These are phyloP conservation scores for Tolypocladium album DNA, from an alignment of 2,329 filamentous ascomycete genomes.

Conservation along the genomic window DNA sequence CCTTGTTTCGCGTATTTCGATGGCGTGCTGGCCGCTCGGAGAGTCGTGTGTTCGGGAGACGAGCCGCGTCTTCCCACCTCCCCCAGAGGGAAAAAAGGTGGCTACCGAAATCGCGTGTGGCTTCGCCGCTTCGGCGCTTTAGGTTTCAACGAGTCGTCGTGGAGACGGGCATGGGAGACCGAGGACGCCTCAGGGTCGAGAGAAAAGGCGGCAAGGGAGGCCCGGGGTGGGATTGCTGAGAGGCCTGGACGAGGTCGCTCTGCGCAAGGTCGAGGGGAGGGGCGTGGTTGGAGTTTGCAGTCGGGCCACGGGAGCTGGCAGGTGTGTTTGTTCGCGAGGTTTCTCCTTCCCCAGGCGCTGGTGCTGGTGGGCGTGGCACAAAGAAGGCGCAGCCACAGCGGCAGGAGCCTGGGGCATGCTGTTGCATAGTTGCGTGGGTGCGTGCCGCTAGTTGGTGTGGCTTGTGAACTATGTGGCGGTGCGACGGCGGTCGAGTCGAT, in stretches of 20 bases:
- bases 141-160: background rate
- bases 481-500: background rate
- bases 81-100: background rate
- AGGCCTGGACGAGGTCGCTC: background rate
- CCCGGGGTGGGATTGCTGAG: background rate
- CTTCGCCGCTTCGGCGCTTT: background rate
- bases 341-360: background rate
- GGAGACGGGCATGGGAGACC: background rate
- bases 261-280: background rate
- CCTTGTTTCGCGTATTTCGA: slow-evolving; percentile 8
- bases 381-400: background rate
- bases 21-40: slow-evolving; percentile 5
- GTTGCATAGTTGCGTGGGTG: background rate
- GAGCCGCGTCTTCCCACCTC: slow-evolving; percentile 2
- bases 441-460: background rate
- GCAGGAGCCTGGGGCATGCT: background rate
- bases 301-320: background rate
- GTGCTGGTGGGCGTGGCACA: background rate
- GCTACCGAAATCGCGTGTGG: background rate
- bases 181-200: background rate
- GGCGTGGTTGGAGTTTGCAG: background rate
- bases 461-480: background rate
- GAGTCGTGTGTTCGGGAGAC: slow-evolving; percentile 3
- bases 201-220: background rate
- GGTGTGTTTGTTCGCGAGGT: background rate